Evolutionary conservation across 495 filamentous ascomycete species (phyloP).

Genomic region (Jackrogersella multiformis): DNA sequence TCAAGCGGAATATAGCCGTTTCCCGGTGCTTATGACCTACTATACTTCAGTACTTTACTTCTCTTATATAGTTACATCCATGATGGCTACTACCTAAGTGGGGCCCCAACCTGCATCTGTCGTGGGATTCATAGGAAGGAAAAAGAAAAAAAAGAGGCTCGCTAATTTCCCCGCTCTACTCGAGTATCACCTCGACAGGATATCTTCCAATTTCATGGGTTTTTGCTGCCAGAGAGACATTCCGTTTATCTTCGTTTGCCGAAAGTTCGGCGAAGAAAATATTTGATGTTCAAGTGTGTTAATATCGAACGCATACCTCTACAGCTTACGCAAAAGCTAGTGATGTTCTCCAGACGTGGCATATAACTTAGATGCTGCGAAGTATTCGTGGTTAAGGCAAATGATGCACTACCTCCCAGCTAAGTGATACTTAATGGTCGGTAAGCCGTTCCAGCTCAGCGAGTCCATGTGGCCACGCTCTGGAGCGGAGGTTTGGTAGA

Average conservation of each 20-base stretch:
- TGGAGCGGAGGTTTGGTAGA: slow-evolving; percentile 8
- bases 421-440: slow-evolving; percentile 27
- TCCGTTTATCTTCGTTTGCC: slow-evolving; percentile 11
- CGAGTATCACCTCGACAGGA: slow-evolving; percentile 9
- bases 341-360: neutral
- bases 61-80: neutral
- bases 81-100: slow-evolving; percentile 21
- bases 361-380: neutral
- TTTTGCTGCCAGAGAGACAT: neutral
- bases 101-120: slow-evolving; percentile 20
- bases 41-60: neutral
- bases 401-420: slow-evolving; percentile 22
- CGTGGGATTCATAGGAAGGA: slow-evolving; percentile 8
- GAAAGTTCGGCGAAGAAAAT: slow-evolving; percentile 24
- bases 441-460: slow-evolving; percentile 3
- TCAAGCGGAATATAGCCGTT: slow-evolving; percentile 20
- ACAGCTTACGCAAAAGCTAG: neutral
- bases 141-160: slow-evolving; percentile 3
- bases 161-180: slow-evolving; percentile 33
- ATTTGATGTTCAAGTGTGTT: neutral
- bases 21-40: slow-evolving; percentile 12
- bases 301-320: neutral
- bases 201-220: neutral
- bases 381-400: slow-evolving; percentile 4
- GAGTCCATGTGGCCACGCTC: slow-evolving; percentile 29